Conservation (phyloP, 2,329 filamentous ascomycete genomes). For the Cytospora schulzeri region DNA sequence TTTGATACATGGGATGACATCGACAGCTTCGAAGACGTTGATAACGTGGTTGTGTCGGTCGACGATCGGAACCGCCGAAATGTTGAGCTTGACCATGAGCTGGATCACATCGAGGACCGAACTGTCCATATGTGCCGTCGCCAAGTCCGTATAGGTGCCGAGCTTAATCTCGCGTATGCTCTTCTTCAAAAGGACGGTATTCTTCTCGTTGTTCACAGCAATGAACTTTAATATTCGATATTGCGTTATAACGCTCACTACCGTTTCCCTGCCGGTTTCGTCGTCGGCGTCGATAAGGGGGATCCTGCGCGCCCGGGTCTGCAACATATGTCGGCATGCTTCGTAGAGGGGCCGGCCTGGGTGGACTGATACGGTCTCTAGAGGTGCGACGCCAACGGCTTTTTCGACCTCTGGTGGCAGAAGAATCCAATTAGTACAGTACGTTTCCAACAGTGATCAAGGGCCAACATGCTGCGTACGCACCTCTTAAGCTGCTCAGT, state of each 20-base stretch:
- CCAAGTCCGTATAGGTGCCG: slow-evolving; percentile 80
- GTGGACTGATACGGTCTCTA: slow-evolving; percentile 95
- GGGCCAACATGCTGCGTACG: slow-evolving; percentile 31
- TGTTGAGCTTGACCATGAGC: slow-evolving; percentile 87
- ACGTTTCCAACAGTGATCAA: slow-evolving; percentile 13
- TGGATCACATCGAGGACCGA: slow-evolving; percentile 94
- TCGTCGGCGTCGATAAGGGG: slow-evolving; percentile 92
- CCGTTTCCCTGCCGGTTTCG: slow-evolving; percentile 88
- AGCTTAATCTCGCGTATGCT: slow-evolving; percentile 81
- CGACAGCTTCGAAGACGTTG: slow-evolving; percentile 97
- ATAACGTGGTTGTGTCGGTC: slow-evolving; percentile 77
- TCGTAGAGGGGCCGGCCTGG: slow-evolving; percentile 90
- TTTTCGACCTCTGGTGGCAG: slow-evolving; percentile 81
- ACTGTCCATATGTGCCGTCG: slow-evolving; percentile 84
- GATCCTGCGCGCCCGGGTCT: slow-evolving; percentile 89
- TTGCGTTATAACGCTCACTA: slow-evolving; percentile 96
- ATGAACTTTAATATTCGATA: slow-evolving; percentile 99
- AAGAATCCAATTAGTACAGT: slow-evolving; percentile 21
- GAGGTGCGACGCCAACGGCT: slow-evolving; percentile 84
- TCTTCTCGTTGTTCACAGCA: slow-evolving; percentile 83
- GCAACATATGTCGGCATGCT: slow-evolving; percentile 90
- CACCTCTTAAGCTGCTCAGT: slow-evolving; percentile 87
- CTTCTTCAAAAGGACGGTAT: slow-evolving; percentile 87
- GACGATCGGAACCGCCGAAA: slow-evolving; percentile 91
- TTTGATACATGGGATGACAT: slow-evolving; percentile 95